A percentile compares a stretch with the other conserved stretches of the same genome.
Conservation (phyloP, 257 asterid genomes). For the Ocimum tenuiflorum region DNA sequence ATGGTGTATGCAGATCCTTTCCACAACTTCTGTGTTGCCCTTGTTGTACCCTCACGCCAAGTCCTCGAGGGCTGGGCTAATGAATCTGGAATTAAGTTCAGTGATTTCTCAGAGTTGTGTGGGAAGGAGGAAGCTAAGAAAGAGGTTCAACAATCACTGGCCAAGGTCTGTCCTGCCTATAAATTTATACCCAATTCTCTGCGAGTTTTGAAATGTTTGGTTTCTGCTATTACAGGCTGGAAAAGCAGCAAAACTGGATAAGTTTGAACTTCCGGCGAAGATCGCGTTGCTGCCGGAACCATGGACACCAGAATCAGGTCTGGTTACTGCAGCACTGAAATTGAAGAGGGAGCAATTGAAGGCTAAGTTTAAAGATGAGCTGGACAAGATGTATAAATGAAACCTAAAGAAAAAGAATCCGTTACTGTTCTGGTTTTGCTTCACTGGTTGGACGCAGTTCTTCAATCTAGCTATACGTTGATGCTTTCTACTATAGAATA, state of each 20-base stretch:
- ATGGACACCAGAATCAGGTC: conserved; percentile 92
- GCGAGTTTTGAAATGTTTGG: neutral
- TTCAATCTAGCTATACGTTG: neutral
- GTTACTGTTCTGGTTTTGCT: neutral
- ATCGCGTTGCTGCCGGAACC: conserved; percentile 65
- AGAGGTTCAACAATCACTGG: conserved; percentile 67
- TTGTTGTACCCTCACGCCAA: conserved; percentile 61
- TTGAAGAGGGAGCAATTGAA: conserved; percentile 79
- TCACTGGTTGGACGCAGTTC: neutral
- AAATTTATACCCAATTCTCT: neutral
- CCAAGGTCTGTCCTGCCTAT: conserved; percentile 45
- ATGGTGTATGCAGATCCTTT: conserved; percentile 80
- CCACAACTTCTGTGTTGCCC: conserved; percentile 74
- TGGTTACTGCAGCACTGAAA: conserved; percentile 85
- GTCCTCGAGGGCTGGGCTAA: conserved; percentile 78
- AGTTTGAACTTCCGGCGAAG: conserved; percentile 79
- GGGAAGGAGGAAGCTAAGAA: conserved; percentile 52
- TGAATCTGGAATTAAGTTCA: conserved; percentile 52
- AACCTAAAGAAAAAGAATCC: neutral
- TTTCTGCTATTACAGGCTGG: conserved; percentile 43
- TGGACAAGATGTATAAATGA: conserved; percentile 53
- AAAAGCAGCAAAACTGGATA: conserved; percentile 62
- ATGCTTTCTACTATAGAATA: neutral
- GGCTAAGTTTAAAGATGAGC: conserved; percentile 54
- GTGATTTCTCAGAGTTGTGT: conserved; percentile 57